Conservation (phyloP, 139 green algal genomes). For the Closterium sp. region DNA sequence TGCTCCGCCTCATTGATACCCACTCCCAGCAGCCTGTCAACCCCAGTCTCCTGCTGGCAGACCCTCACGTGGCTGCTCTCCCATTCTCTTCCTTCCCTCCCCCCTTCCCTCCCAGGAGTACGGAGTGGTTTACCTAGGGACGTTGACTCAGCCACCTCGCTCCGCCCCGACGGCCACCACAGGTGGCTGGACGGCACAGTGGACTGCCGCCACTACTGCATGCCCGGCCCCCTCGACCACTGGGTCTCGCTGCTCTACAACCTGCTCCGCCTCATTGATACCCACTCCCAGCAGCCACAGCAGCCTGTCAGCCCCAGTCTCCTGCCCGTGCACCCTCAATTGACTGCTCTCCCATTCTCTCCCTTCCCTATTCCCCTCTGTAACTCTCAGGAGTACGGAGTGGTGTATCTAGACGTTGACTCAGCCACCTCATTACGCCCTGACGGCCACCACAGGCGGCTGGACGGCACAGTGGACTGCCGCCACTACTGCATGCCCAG, state of each 20-base stretch:
- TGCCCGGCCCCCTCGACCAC: constrained; percentile 22
- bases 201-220: constrained; percentile 25
- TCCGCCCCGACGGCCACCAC: constrained; percentile 18
- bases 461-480: constrained; percentile 12
- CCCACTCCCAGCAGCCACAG: too few relatives aligned
- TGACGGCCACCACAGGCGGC: constrained; percentile 4
- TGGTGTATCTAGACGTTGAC: constrained; percentile 22
- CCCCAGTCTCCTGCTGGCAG: too few relatives aligned
- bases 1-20: not conserved
- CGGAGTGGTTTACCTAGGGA: constrained; percentile 12
- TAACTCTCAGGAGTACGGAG: not conserved
- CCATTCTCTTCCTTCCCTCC: too few relatives aligned
- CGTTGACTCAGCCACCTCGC: constrained; percentile 11
- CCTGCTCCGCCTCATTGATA: not conserved
- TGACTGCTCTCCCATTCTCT: too few relatives aligned
- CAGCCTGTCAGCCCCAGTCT: too few relatives aligned
- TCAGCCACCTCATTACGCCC: constrained; percentile 12
- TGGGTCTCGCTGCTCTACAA: constrained; percentile 19
- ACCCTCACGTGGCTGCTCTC: too few relatives aligned
- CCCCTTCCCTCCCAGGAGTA: not conserved
- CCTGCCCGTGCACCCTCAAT: too few relatives aligned
- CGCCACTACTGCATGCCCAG: constrained; percentile 21
- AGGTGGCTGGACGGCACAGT: not conserved
- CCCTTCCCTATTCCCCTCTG: too few relatives aligned
- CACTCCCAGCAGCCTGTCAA: too few relatives aligned